Evolutionary conservation across 2,329 filamentous ascomycete genomes (phyloP).

Genomic region (Alternaria sp.): DNA sequence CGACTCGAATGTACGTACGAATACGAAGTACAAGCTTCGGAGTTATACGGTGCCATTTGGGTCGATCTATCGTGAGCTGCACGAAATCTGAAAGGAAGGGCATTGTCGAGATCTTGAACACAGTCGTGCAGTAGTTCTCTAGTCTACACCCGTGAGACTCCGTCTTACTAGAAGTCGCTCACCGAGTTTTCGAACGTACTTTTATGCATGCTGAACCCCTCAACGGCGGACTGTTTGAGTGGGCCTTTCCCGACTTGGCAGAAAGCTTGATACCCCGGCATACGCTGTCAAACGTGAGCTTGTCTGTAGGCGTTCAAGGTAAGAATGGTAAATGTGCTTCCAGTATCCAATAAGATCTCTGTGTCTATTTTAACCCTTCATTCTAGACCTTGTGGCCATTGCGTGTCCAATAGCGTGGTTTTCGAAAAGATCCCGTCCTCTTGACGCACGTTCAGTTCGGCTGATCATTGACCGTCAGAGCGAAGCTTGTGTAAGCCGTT

Average conservation of each 20-base stretch:
- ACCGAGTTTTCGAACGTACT: background rate
- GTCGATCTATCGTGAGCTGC: background rate
- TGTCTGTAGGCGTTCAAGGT: background rate
- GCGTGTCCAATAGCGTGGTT: conserved; percentile 14
- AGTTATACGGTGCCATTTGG: background rate
- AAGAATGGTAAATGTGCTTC: background rate
- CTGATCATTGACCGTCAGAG: background rate
- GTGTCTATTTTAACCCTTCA: background rate
- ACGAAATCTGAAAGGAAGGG: too few species aligned
- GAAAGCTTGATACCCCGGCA: background rate
- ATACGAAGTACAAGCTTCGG: conserved; percentile 3
- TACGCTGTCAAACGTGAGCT: background rate
- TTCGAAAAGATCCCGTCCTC: background rate
- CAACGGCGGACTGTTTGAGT: background rate
- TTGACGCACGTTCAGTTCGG: conserved; percentile 2
- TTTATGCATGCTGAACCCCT: conserved; percentile 2
- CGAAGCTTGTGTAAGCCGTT: background rate
- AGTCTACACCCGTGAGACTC: background rate
- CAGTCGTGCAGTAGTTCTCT: background rate
- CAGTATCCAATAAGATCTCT: background rate
- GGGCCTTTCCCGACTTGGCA: background rate
- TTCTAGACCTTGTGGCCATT: conserved; percentile 9
- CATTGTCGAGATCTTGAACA: background rate
- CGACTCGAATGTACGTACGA: background rate
- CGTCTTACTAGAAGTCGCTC: background rate